phyloP scores from a whole-genome alignment of 1,139 yeast species.

The Saccharomyces hybrid region DNA sequence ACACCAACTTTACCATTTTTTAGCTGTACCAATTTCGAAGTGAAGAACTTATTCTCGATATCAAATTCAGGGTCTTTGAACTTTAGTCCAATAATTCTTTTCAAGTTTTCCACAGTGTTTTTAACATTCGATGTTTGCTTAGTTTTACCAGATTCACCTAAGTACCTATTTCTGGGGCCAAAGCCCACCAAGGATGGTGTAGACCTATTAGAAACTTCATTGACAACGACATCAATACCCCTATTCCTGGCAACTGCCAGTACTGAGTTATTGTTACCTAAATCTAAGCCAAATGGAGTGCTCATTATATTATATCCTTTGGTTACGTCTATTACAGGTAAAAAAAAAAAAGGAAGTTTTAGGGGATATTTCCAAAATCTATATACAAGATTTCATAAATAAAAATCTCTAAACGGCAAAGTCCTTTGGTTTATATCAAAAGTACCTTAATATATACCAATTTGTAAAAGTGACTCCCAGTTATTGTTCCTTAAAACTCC shows the following conservation, averaged over 20 bases:
- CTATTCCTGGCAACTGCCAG: constrained; percentile 97
- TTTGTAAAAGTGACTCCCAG: neutral
- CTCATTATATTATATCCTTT: constrained; percentile 42
- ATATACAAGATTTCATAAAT: too few relatives aligned
- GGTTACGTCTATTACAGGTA: neutral
- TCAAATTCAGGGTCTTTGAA: constrained; percentile 71
- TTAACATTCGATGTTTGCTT: constrained; percentile 94
- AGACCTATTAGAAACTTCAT: constrained; percentile 95
- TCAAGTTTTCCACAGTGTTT: constrained; percentile 91
- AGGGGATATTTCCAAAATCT: neutral
- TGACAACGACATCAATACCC: constrained; percentile 96
- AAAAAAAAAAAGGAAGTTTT: too few relatives aligned
- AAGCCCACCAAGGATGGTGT: constrained; percentile 95
- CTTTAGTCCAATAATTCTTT: constrained; percentile 80
- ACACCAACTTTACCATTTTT: constrained; percentile 72
- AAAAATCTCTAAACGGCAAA: neutral
- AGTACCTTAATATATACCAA: constrained; percentile 1
- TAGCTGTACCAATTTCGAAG: constrained; percentile 61
- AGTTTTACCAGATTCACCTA: constrained; percentile 93
- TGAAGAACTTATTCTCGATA: constrained; percentile 65
- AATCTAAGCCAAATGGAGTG: constrained; percentile 96
- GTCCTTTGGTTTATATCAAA: neutral
- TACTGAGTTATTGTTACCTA: constrained; percentile 91
- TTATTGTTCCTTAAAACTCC: neutral
- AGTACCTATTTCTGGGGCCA: constrained; percentile 78